These are phyloP conservation scores for Aspergillus sojae DNA, from an alignment of 2,329 filamentous ascomycete genomes.

Conservation along the genomic window DNA sequence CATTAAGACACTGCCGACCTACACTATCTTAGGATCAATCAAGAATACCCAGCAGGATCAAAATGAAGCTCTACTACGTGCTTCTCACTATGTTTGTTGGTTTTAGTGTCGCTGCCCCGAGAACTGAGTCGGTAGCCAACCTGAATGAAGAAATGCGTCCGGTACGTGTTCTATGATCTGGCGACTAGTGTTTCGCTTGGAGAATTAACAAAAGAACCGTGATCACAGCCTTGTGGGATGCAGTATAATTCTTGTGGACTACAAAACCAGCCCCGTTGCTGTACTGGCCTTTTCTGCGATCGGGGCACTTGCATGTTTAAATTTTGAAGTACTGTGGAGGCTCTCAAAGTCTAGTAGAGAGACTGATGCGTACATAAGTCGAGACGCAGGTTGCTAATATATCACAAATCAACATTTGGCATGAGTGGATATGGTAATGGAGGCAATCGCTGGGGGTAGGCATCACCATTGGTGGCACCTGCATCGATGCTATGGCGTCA, in stretches of 20 bases:
- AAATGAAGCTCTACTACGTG: background rate
- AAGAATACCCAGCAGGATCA: background rate
- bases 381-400: no score
- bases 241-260: background rate
- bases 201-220: background rate
- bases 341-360: no score
- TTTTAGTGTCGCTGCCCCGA: background rate
- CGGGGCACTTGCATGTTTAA: background rate
- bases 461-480: no score
- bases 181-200: background rate
- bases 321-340: background rate
- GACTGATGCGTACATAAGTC: no score
- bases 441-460: no score
- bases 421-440: no score
- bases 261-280: background rate
- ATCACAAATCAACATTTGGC: no score
- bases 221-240: background rate
- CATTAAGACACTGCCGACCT: background rate
- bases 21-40: background rate
- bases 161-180: background rate
- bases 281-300: background rate
- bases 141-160: background rate
- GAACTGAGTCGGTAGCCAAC: background rate
- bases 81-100: background rate
- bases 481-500: no score